Evolutionary conservation across 306 rosid species (phyloP), one percentile per base, ranked within the genome.

Genomic region (Vachellia collinsii): DNA sequence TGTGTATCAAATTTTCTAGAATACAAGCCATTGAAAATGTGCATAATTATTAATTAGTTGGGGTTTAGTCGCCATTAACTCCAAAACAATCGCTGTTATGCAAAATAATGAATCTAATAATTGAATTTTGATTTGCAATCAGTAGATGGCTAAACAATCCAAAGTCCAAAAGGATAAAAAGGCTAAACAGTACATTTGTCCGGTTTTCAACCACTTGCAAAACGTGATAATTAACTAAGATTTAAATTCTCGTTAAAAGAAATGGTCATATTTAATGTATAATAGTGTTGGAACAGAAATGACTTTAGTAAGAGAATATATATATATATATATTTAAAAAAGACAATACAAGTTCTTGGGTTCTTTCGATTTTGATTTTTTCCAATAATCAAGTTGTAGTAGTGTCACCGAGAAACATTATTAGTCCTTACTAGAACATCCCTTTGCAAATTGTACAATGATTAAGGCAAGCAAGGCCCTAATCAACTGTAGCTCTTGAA

Each of bases 91-190:
- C 48, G 6, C 37, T 9, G 36, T 69, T 10, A 68, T n/a, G 7
- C 71, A 37, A 38, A 65, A 38, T 38, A 65, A 41, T 44, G 51
- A 38, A 68, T 39, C 50, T 41, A 41, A 68, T 41, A 68, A 68
- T n/a, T 68, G 46, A 39, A 41, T 68, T 41, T 9, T 9, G 9
- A 19, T 8, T 8, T 41, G 51, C 46, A 65, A 38, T 7, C 23
- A 17, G 8, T 7, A 3, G 41, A 19, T 38, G 7, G 29, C 13
- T 6, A 20, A 20, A 3, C 13, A n/a, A 7, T 58, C 16, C 7
- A 50, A 50, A 16, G 20, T 50, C 56, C 56, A 16, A 16, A 50
- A 48, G 9, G 6, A 11, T 0, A 8, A 7, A 7, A 7, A 7
- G 47, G 47, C n/a, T n/a, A n/a, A n/a, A n/a, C n/a, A n/a, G n/a